These are phyloP conservation scores for Bondarzewia mesenterica DNA, from an alignment of 1,284 basidiomycete genomes.

Conservation along the genomic window DNA sequence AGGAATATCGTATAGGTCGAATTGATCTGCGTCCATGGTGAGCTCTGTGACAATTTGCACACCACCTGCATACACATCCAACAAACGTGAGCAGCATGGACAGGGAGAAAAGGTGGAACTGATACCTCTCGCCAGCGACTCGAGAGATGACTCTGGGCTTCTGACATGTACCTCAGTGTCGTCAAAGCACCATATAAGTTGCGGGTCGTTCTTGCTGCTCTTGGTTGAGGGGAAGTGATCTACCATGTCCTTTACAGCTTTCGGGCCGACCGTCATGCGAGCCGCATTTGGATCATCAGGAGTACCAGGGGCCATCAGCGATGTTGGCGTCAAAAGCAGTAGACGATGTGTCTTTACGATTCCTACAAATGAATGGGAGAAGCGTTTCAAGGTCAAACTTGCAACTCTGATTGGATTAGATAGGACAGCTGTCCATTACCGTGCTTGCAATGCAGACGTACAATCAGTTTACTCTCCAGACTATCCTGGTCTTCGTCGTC, in stretches of 20 bases:
- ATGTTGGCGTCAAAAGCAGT: conserved; percentile 45
- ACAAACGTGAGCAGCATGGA: background rate
- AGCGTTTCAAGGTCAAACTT: background rate
- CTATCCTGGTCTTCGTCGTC: conserved; percentile 51
- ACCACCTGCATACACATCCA: conserved; percentile 33
- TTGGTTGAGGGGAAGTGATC: conserved; percentile 67
- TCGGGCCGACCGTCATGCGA: conserved; percentile 60
- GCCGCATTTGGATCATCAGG: conserved; percentile 50
- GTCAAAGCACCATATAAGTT: conserved; percentile 69
- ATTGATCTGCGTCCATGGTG: conserved; percentile 64
- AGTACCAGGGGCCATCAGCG: conserved; percentile 52
- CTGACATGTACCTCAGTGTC: conserved; percentile 58
- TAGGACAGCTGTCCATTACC: conserved; percentile 32
- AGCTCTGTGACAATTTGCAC: conserved; percentile 65
- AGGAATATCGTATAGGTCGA: conserved; percentile 63
- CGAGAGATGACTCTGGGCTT: conserved; percentile 58
- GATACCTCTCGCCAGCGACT: too few species aligned
- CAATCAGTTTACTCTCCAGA: conserved; percentile 60
- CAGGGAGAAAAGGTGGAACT: background rate
- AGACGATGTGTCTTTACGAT: conserved; percentile 74
- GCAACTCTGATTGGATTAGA: conserved; percentile 4
- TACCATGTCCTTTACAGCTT: conserved; percentile 64
- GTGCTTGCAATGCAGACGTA: conserved; percentile 74
- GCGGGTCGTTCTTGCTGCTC: conserved; percentile 58
- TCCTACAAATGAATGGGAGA: conserved; percentile 39